Base-by-base conservation (phyloP, 441 rosid species). In the Brassica balearica region DNA sequence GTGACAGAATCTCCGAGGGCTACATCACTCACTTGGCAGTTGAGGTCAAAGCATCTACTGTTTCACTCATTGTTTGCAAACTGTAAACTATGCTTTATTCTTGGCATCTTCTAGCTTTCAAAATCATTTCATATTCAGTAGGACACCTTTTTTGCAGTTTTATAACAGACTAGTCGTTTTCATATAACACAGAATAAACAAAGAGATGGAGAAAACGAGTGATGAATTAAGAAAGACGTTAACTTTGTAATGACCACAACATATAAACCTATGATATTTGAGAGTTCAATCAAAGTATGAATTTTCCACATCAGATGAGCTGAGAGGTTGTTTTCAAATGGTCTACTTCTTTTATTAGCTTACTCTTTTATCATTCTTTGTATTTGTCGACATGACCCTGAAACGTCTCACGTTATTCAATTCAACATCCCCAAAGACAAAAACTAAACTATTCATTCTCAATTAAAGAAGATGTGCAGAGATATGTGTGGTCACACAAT, bases 241-340 rank as follows among this genome's bases (percentile, higher is more conserved):
- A 27, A 20, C 73, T 78, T 19, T 67, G 14, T 67, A 77, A 19
- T 59, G 53, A 65, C 77, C 64, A 78, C 73, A 66, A 67, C 63
- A 59, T 65, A 9, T 17, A 73, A 22, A 20, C 64, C 41, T 61
- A 43, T 27, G 68, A 38, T 58, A 32, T 72, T 58, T 48, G 32
- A 27, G 38, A 27, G 15, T 55, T 64, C 27, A 29, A 20, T 17
- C 60, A 71, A 71, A 14, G 25, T 59, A 66, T 20, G 10, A 48
- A 43, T 43, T 48, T 61, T 68, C 46, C 55, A 55, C 75, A 61
- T 79, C 69, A 61, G 19, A 25, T 53, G 19, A 73, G 70, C 20
- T 79, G 66, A 74, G 70, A 23, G 15, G 82, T 68, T 79, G 78
- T 69, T 79, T 79, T 79, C 82, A 68, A n/a, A 23, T 55, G 55